phyloP scores from a whole-genome alignment of 106 monocot species.

The Dioscorea zingiberensis region DNA sequence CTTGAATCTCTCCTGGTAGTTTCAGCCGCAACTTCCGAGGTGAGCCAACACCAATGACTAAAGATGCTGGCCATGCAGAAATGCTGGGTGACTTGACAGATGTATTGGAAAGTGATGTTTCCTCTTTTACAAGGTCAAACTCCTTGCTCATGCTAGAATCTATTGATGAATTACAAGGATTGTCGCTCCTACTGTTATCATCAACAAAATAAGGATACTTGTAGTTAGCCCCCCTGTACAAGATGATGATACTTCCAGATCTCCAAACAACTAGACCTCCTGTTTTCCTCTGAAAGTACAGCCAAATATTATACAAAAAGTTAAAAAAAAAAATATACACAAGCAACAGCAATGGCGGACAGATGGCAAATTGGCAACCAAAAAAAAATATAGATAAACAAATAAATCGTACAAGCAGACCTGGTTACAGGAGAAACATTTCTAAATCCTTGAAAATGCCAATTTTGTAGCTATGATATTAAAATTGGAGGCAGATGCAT shows the following conservation, averaged over 20 bases:
- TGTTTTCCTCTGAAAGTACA: slow-evolving; percentile 84
- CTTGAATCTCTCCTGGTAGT: slow-evolving; percentile 63
- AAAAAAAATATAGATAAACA: too few relatives aligned
- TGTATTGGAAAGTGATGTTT: slow-evolving; percentile 5
- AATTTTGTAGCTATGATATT: too few relatives aligned
- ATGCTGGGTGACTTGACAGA: slow-evolving; percentile 4
- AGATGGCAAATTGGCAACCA: too few relatives aligned
- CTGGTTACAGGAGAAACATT: too few relatives aligned
- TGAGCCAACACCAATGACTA: slow-evolving; percentile 76
- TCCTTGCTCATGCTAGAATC: slow-evolving; percentile 5
- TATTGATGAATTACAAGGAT: slow-evolving; percentile 6
- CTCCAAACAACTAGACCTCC: slow-evolving; percentile 98
- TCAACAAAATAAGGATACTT: slow-evolving; percentile 79
- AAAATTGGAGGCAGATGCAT: too few relatives aligned
- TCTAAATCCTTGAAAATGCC: too few relatives aligned
- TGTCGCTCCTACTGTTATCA: slow-evolving; percentile 2
- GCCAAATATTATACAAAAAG: neutral
- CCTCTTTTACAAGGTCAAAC: slow-evolving; percentile 16
- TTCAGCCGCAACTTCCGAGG: slow-evolving; percentile 67
- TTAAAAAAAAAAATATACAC: neutral
- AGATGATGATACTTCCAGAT: slow-evolving; percentile 78
- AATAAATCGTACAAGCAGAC: too few relatives aligned
- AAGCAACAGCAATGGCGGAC: too few relatives aligned
- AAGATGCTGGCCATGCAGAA: slow-evolving; percentile 10
- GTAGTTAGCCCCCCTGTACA: slow-evolving; percentile 84